These are phyloP conservation scores for Sambucus nigra DNA, from an alignment of 129 eudicot genomes.

Conservation along the genomic window DNA sequence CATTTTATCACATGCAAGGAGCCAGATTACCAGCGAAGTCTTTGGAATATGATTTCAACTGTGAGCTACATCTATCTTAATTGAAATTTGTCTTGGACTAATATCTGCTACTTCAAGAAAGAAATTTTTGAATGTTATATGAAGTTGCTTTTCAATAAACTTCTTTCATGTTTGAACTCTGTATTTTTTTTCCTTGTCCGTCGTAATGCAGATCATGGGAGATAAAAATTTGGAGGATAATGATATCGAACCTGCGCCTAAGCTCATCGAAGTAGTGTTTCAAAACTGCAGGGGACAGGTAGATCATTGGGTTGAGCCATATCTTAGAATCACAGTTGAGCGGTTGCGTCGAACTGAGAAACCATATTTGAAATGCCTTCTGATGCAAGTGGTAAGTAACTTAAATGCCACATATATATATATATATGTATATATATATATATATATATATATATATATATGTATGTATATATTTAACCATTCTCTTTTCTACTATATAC, in stretches of 20 bases:
- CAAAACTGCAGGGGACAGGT: slow-evolving; percentile 89
- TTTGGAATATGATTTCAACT: slow-evolving; percentile 81
- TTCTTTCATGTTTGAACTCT: neutral
- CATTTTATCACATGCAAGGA: slow-evolving; percentile 83
- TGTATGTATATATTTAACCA: neutral
- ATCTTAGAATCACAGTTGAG: slow-evolving; percentile 62
- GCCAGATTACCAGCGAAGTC: slow-evolving; percentile 93
- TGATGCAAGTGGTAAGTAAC: slow-evolving; percentile 78
- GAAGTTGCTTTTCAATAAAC: neutral
- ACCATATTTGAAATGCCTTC: slow-evolving; percentile 68
- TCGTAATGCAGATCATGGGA: slow-evolving; percentile 50
- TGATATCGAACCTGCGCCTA: slow-evolving; percentile 98
- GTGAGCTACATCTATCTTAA: slow-evolving; percentile 27
- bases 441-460: too few species aligned
- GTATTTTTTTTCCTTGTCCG: too few species aligned
- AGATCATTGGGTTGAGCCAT: slow-evolving; percentile 96
- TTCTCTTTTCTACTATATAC: neutral
- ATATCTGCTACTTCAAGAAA: too few species aligned
- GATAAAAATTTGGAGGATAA: slow-evolving; percentile 83
- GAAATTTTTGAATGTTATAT: too few species aligned
- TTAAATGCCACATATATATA: neutral
- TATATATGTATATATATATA: too few species aligned
- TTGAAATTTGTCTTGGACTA: too few species aligned
- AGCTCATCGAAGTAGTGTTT: slow-evolving; percentile 83
- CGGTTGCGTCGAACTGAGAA: slow-evolving; percentile 62